Evolutionary conservation across 2,329 filamentous ascomycete genomes (phyloP).

Genomic region (Diaporthe sp.): DNA sequence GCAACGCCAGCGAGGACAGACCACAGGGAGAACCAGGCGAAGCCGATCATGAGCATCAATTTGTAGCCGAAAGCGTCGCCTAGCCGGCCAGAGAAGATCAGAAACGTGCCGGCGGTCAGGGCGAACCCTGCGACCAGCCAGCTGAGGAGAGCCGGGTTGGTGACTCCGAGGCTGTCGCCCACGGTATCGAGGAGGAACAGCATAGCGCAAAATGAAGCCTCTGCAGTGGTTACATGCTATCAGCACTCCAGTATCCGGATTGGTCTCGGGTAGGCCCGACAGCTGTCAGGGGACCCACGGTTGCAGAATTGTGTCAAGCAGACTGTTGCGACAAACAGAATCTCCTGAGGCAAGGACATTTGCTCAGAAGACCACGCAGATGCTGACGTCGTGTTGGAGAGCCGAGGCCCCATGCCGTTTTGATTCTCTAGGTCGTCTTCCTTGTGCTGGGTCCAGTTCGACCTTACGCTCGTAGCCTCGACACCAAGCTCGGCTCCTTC

Average conservation of each 20-base stretch:
- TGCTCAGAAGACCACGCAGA: constrained; percentile 30
- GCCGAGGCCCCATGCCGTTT: constrained; percentile 2
- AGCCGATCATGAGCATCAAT: constrained; percentile 53
- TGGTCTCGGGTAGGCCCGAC: too few species aligned
- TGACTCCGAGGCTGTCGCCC: constrained; percentile 51
- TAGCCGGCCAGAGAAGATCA: constrained; percentile 56
- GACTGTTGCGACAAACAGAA: constrained; percentile 35
- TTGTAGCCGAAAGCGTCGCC: constrained; percentile 60
- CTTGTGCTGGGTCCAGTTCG: not conserved
- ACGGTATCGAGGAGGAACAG: constrained; percentile 53
- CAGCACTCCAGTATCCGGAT: not conserved
- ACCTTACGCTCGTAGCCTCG: not conserved
- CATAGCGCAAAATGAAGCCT: constrained; percentile 35
- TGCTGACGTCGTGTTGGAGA: constrained; percentile 19
- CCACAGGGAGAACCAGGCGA: constrained; percentile 54
- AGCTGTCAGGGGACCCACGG: constrained; percentile 5
- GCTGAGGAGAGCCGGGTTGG: constrained; percentile 48
- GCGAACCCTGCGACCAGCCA: constrained; percentile 60
- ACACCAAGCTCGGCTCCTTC: not conserved
- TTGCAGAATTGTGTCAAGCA: constrained; percentile 38
- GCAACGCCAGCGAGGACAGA: constrained; percentile 51
- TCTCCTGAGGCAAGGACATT: constrained; percentile 35
- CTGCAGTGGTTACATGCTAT: not conserved
- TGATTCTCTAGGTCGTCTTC: not conserved
- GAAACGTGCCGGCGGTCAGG: constrained; percentile 57